Percentiles rank a stretch among this genome's conserved stretches.
Evolutionary conservation across 2,329 filamentous ascomycete genomes (phyloP).

Genomic region (Helicocarpus griseus): DNA sequence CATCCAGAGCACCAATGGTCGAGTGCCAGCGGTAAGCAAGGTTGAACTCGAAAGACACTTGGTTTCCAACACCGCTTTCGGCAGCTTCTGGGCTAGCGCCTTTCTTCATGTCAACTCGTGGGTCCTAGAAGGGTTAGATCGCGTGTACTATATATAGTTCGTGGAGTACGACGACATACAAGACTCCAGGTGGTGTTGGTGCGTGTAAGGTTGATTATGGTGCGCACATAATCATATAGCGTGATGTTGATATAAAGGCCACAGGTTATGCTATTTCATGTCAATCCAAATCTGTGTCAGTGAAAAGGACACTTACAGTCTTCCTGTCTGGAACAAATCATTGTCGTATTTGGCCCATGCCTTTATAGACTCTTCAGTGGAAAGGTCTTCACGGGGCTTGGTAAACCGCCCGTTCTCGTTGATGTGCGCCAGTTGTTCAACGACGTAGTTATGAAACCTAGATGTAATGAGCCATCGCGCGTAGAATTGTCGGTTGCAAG

Average conservation of each 20-base stretch:
- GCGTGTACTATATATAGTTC: not conserved
- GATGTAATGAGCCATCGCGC: not conserved
- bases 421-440: conserved; percentile 28
- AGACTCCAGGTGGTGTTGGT: conserved; percentile 36
- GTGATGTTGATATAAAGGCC: conserved; percentile 27
- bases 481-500: not conserved
- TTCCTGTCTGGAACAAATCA: conserved; percentile 26
- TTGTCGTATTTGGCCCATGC: conserved; percentile 29
- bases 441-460: conserved; percentile 31
- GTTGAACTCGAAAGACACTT: conserved; percentile 45
- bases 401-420: conserved; percentile 34
- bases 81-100: conserved; percentile 17
- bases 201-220: conserved; percentile 26
- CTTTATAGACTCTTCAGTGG: conserved; percentile 18
- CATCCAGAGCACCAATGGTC: conserved; percentile 57
- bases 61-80: conserved; percentile 39
- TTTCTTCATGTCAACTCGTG: conserved; percentile 26
- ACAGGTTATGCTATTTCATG: conserved; percentile 16
- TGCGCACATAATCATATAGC: conserved; percentile 27
- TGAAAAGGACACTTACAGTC: conserved; percentile 18
- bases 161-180: conserved; percentile 4
- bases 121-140: conserved; percentile 20
- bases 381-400: conserved; percentile 10
- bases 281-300: too few relatives aligned
- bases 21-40: conserved; percentile 51